Evolutionary conservation across 2,329 filamentous ascomycete genomes (phyloP).

Genomic region (Coleophoma eucalyptorum): DNA sequence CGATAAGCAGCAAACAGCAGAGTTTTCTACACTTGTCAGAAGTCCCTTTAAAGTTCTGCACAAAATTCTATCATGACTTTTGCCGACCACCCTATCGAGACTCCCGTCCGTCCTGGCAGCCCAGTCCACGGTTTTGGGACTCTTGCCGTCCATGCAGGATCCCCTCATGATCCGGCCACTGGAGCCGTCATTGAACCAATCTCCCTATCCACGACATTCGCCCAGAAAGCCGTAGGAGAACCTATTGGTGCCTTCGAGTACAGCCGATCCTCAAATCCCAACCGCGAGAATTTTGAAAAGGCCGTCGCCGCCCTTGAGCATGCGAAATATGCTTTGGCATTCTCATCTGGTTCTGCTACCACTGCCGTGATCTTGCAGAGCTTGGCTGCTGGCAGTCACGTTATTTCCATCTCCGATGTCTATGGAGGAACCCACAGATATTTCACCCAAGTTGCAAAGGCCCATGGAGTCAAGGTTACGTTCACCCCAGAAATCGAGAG

Average conservation of each 20-base stretch:
- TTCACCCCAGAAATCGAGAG: conserved; percentile 92
- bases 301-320: conserved; percentile 91
- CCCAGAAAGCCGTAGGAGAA: conserved; percentile 82
- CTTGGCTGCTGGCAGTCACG: conserved; percentile 84
- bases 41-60: too few species aligned
- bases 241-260: conserved; percentile 92
- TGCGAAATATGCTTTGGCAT: conserved; percentile 88
- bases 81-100: conserved; percentile 57
- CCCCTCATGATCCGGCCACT: conserved; percentile 84
- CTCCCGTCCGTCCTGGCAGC: conserved; percentile 68
- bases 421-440: conserved; percentile 98
- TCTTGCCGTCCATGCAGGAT: conserved; percentile 88
- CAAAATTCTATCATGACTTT: conserved; percentile 15
- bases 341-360: conserved; percentile 89
- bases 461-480: conserved; percentile 90
- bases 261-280: conserved; percentile 89
- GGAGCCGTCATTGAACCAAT: conserved; percentile 96
- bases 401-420: conserved; percentile 94
- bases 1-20: too few species aligned
- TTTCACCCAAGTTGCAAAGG: conserved; percentile 95
- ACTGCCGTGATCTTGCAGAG: conserved; percentile 93
- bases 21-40: too few species aligned
- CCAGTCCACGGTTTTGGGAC: conserved; percentile 84
- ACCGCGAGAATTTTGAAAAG: conserved; percentile 89
- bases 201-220: conserved; percentile 93